Evolutionary conservation across 106 monocot species (phyloP).

Genomic region (Cymbidium sinense): DNA sequence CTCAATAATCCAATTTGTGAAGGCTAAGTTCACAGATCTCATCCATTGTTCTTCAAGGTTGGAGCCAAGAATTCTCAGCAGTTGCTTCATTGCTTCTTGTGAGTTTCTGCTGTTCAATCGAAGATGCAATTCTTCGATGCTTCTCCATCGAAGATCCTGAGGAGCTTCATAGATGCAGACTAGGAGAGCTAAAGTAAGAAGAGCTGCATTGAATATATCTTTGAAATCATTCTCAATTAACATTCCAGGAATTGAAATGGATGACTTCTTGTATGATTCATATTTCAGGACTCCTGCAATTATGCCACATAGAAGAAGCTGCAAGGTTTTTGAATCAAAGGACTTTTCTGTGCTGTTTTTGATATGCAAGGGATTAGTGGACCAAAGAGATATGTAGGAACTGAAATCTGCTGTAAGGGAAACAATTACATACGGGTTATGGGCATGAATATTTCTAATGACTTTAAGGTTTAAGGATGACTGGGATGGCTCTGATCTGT

Average conservation of each 20-base stretch:
- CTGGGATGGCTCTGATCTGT: constrained; percentile 4
- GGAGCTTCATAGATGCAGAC: constrained; percentile 41
- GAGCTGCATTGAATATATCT: constrained; percentile 54
- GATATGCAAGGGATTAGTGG: constrained; percentile 17
- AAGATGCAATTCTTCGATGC: constrained; percentile 13
- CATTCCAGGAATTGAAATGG: constrained; percentile 8
- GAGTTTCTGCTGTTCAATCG: constrained; percentile 7
- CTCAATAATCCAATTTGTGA: constrained; percentile 61
- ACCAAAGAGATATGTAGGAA: constrained; percentile 27
- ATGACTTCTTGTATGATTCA: constrained; percentile 18
- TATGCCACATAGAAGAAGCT: constrained; percentile 23
- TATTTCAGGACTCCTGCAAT: constrained; percentile 30
- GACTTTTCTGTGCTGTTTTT: not conserved
- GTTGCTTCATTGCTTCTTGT: constrained; percentile 9
- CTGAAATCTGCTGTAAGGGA: constrained; percentile 16
- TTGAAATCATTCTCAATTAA: constrained; percentile 7
- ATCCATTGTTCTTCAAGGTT: constrained; percentile 80
- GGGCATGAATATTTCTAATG: constrained; percentile 7
- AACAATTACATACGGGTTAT: constrained; percentile 20
- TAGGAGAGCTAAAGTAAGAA: constrained; percentile 36
- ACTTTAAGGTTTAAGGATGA: constrained; percentile 3
- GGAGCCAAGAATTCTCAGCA: constrained; percentile 41
- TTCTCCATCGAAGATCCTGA: constrained; percentile 11
- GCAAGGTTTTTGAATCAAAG: constrained; percentile 4
- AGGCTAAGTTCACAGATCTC: constrained; percentile 53